Percentiles rank a stretch among this genome's conserved stretches.
Conservation (phyloP, 2,329 filamentous ascomycete species). For the Shiraia sp. region DNA sequence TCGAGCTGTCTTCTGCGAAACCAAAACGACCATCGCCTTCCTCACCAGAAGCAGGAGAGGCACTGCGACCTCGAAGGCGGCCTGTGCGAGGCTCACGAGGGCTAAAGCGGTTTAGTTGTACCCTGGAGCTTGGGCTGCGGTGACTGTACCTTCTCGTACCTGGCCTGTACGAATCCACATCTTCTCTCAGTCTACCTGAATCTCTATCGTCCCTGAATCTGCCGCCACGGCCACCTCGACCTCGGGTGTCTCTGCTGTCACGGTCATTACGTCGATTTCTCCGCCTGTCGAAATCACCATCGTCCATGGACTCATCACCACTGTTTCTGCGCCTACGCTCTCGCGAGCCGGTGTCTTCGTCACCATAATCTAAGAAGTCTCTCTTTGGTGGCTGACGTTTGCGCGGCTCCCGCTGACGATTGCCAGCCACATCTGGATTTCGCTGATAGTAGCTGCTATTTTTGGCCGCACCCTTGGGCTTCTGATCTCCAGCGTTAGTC, state of each 20-base stretch:
- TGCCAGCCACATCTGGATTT: constrained; percentile 81
- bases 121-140: neutral
- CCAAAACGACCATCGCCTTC: constrained; percentile 54
- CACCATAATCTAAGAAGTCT: constrained; percentile 36
- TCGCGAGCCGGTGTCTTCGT: constrained; percentile 24
- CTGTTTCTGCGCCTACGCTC: constrained; percentile 35
- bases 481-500: constrained; percentile 76
- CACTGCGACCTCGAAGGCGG: constrained; percentile 62
- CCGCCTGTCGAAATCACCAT: constrained; percentile 57
- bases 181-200: constrained; percentile 18
- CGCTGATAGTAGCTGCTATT: constrained; percentile 90
- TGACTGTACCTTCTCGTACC: constrained; percentile 27
- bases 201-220: constrained; percentile 8
- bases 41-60: constrained; percentile 56
- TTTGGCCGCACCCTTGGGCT: constrained; percentile 75
- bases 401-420: constrained; percentile 54
- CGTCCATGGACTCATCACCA: constrained; percentile 81
- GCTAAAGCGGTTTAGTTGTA: constrained; percentile 16
- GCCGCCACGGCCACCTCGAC: constrained; percentile 16
- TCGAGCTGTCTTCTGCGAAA: constrained; percentile 53
- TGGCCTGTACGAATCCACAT: constrained; percentile 39
- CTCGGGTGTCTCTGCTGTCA: constrained; percentile 19
- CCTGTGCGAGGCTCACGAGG: constrained; percentile 45
- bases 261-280: constrained; percentile 28
- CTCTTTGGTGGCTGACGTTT: constrained; percentile 54